Conservation (phyloP, 2,329 filamentous ascomycete species). For the Colletotrichum liaoningense region DNA sequence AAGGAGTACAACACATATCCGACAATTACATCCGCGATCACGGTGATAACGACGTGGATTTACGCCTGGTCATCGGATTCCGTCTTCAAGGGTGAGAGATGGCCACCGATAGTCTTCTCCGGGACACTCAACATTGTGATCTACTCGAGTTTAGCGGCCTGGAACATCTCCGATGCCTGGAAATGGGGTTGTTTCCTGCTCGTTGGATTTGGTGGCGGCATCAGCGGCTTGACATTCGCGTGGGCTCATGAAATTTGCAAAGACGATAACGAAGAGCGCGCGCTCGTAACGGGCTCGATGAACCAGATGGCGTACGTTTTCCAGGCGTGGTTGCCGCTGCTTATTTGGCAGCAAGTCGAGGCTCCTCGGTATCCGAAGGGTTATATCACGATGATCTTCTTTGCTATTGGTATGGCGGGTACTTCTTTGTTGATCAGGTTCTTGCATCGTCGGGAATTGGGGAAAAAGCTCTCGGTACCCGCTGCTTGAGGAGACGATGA, state of each 20-base stretch:
- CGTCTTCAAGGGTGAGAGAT: slow-evolving; percentile 67
- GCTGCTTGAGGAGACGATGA: too few species aligned
- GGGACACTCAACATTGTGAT: slow-evolving; percentile 55
- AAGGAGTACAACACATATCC: slow-evolving; percentile 63
- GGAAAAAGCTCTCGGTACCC: neutral
- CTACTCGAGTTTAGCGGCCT: slow-evolving; percentile 53
- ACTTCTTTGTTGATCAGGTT: slow-evolving; percentile 60
- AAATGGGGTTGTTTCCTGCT: slow-evolving; percentile 72
- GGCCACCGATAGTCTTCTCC: slow-evolving; percentile 72
- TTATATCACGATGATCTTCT: slow-evolving; percentile 64
- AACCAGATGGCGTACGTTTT: slow-evolving; percentile 78
- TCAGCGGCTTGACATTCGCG: slow-evolving; percentile 58
- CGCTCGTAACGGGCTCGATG: slow-evolving; percentile 74
- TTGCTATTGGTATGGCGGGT: slow-evolving; percentile 61
- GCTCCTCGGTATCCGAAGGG: slow-evolving; percentile 71
- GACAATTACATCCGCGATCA: slow-evolving; percentile 67
- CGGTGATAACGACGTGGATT: slow-evolving; percentile 67
- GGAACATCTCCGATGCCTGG: slow-evolving; percentile 62
- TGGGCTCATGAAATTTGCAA: slow-evolving; percentile 64
- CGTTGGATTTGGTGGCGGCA: slow-evolving; percentile 60
- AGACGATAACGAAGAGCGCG: slow-evolving; percentile 71
- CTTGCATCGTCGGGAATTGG: slow-evolving; percentile 56
- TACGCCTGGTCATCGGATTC: slow-evolving; percentile 77
- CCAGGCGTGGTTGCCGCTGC: slow-evolving; percentile 75
- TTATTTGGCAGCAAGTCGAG: slow-evolving; percentile 75